These are phyloP conservation scores for Pythium scleroteichum DNA, from an alignment of 352 stramenopile genomes.

Conservation along the genomic window DNA sequence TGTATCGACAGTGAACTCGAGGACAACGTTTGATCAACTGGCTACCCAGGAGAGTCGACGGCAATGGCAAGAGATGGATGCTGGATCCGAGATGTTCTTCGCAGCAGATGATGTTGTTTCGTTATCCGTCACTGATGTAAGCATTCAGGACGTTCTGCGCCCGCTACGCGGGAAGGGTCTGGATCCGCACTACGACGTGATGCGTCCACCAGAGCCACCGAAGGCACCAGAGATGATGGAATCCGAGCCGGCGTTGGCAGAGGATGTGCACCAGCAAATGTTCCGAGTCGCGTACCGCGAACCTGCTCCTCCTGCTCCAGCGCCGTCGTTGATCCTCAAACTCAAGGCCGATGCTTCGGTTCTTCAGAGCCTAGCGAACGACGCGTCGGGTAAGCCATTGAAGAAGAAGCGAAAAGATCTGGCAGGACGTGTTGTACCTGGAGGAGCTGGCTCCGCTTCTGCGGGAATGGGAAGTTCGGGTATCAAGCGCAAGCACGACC, in stretches of 20 bases:
- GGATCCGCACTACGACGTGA: slow-evolving; percentile 58
- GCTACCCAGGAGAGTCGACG: slow-evolving; percentile 16
- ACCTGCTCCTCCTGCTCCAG: slow-evolving; percentile 40
- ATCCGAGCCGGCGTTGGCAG: slow-evolving; percentile 30
- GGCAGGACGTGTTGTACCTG: slow-evolving; percentile 14
- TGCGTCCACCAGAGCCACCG: slow-evolving; percentile 46
- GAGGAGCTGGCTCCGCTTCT: slow-evolving; percentile 11
- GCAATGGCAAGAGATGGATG: slow-evolving; percentile 23
- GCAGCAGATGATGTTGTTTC: not conserved
- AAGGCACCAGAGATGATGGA: slow-evolving; percentile 17
- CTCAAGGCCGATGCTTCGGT: slow-evolving; percentile 34
- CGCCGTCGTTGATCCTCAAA: slow-evolving; percentile 33
- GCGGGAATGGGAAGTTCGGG: slow-evolving; percentile 7
- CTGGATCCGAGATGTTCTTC: slow-evolving; percentile 27
- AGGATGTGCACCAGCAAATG: slow-evolving; percentile 40
- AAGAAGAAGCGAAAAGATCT: slow-evolving; percentile 77
- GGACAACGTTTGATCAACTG: slow-evolving; percentile 21
- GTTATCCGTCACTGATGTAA: not conserved
- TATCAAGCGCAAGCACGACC: slow-evolving; percentile 75
- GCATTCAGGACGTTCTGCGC: slow-evolving; percentile 9
- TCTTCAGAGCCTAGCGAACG: slow-evolving; percentile 5
- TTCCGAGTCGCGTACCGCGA: slow-evolving; percentile 75
- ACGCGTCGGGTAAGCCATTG: slow-evolving; percentile 31
- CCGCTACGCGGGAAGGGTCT: slow-evolving; percentile 57
- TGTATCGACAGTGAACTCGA: slow-evolving; percentile 3